phyloP scores from a whole-genome alignment of 805 yeast genomes.

The Maudiozyma bulderi region DNA sequence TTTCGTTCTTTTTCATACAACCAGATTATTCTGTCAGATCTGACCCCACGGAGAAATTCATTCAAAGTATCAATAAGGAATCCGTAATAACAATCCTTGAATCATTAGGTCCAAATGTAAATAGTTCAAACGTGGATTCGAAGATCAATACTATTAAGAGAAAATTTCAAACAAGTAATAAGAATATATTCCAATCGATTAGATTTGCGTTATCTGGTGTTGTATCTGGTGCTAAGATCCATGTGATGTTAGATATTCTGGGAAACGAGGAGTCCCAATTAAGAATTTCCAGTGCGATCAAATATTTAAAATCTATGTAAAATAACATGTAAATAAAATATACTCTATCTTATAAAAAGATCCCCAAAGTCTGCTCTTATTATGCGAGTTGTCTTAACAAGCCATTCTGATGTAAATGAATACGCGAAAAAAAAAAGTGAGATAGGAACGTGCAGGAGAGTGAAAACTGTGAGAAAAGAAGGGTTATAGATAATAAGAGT shows the following conservation, averaged over 20 bases:
- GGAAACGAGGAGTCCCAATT: constrained; percentile 34
- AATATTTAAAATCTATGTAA: background rate
- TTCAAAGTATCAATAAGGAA: constrained; percentile 11
- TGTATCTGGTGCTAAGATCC: constrained; percentile 59
- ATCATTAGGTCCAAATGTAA: constrained; percentile 6
- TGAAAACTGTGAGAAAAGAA: too few relatives aligned
- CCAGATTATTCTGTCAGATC: constrained; percentile 15
- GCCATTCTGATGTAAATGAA: too few relatives aligned
- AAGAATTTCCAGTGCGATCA: constrained; percentile 22
- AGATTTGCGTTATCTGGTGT: constrained; percentile 66
- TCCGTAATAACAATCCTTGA: constrained; percentile 11
- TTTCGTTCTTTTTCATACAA: constrained; percentile 39
- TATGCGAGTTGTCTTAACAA: background rate
- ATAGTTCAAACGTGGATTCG: background rate
- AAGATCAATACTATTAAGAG: too few relatives aligned
- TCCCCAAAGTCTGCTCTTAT: background rate
- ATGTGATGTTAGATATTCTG: constrained; percentile 44
- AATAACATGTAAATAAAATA: background rate
- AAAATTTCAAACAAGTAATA: constrained; percentile 12
- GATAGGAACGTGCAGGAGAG: too few relatives aligned
- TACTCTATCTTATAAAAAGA: background rate
- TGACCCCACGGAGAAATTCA: constrained; percentile 20
- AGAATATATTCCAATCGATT: constrained; percentile 44
- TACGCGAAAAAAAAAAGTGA: too few relatives aligned
- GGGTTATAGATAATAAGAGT: too few relatives aligned